Evolutionary conservation across 192 early-diverging fungal species (phyloP).

Genomic region (Piromyces finnis): DNA sequence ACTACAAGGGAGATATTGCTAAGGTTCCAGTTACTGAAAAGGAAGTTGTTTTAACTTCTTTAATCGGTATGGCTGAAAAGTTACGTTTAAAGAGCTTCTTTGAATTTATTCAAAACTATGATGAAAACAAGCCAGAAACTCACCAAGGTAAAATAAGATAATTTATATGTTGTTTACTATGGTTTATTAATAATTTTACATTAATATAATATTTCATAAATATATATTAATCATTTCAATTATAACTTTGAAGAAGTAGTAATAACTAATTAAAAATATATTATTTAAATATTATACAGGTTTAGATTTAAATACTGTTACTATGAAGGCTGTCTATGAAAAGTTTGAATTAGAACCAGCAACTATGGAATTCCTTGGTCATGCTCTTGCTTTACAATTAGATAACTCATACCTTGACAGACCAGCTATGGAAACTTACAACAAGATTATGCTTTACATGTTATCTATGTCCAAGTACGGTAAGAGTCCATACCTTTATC

Average conservation of each 20-base stretch:
- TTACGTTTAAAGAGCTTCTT: not conserved
- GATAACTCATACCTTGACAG: constrained; percentile 56
- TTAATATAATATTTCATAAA: too few species aligned
- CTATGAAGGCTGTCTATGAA: constrained; percentile 72
- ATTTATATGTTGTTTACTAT: too few species aligned
- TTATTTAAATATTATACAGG: not conserved
- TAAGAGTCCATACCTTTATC: constrained; percentile 96
- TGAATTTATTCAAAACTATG: constrained; percentile 73
- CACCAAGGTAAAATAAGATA: constrained; percentile 49
- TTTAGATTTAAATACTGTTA: constrained; percentile 52
- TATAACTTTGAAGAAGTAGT: too few species aligned
- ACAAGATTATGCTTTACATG: constrained; percentile 82
- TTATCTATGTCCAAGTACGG: constrained; percentile 85
- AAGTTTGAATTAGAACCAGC: constrained; percentile 79
- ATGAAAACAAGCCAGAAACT: constrained; percentile 59
- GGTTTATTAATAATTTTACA: too few species aligned
- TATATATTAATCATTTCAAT: too few species aligned
- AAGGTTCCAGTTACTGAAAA: constrained; percentile 70
- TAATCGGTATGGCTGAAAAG: not conserved
- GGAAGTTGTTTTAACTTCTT: not conserved
- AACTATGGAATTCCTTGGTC: constrained; percentile 95
- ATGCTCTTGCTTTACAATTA: constrained; percentile 87
- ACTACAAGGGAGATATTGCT: constrained; percentile 71
- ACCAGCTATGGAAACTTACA: constrained; percentile 70
- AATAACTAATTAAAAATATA: too few species aligned